phyloP scores from a whole-genome alignment of 371 early-diverging fungal genomes.

The Phascolomyces articulosus region DNA sequence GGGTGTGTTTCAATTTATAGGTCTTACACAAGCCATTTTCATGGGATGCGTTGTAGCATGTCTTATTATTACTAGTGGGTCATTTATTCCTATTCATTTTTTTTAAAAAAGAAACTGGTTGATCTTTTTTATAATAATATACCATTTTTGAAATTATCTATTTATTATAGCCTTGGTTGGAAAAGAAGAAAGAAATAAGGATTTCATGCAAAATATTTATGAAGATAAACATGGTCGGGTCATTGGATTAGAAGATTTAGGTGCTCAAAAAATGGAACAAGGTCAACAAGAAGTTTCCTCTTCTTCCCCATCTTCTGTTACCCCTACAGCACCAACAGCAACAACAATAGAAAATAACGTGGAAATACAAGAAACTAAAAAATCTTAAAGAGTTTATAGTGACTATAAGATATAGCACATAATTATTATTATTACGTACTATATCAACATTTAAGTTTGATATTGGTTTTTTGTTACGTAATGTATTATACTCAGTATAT shows the following conservation, averaged over 20 bases:
- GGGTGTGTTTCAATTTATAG: too few relatives aligned
- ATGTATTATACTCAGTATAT: too few relatives aligned
- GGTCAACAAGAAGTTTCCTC: slow-evolving; percentile 13
- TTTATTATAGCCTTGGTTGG: not conserved
- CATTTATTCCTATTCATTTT: too few relatives aligned
- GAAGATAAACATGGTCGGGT: slow-evolving; percentile 28
- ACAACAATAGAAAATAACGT: too few relatives aligned
- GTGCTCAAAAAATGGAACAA: slow-evolving; percentile 26
- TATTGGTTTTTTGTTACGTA: too few relatives aligned
- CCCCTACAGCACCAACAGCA: too few relatives aligned
- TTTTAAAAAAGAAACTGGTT: not conserved
- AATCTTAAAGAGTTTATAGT: too few relatives aligned
- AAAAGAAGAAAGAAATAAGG: slow-evolving; percentile 33
- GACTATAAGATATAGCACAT: too few relatives aligned
- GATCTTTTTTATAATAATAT: not conserved
- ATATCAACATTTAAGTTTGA: too few relatives aligned
- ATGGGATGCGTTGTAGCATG: slow-evolving; percentile 59
- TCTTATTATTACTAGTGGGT: slow-evolving; percentile 40
- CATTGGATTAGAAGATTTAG: slow-evolving; percentile 28
- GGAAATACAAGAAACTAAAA: too few relatives aligned
- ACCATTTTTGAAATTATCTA: not conserved
- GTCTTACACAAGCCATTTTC: slow-evolving; percentile 60
- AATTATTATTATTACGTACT: too few relatives aligned
- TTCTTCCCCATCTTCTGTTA: too few relatives aligned
- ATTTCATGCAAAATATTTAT: slow-evolving; percentile 27